Base-by-base conservation (phyloP, 345 rosid genomes). In the Lagerstroemia speciosa region DNA sequence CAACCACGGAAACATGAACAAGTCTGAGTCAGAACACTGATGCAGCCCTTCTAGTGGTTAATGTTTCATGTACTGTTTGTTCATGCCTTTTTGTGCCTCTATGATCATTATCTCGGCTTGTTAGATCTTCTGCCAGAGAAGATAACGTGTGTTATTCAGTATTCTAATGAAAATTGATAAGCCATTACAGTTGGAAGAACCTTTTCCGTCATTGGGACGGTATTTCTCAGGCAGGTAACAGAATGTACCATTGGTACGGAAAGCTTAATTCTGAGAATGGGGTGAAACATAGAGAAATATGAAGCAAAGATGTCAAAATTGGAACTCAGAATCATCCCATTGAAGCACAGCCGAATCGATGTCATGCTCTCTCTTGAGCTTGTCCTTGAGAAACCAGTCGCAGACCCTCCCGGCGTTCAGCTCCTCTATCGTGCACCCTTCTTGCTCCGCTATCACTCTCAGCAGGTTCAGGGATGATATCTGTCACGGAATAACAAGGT, bases 331-430 rank as follows among this genome's bases (percentile, higher is more conserved):
- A 55, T 91, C 91, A 77, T 94, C 95, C 99, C 99, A 94, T 70
- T 88, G 96, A 38, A 91, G 97, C 11, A 91, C 92, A 8, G 97
- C 93, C 63, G 93, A 84, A 2, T 83, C 90, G 0, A 76, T 62
- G 16, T 69, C 81, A 68, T 91, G 95, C 62, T 94, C 93, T 67
- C 93, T 82, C 78, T 84, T 94, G 3, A 83, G 73, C 82, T 83
- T 93, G 67, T 93, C 98, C 34, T 93, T 86, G 8, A 87, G 32
- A 67, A 93, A 91, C 97, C 98, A 93, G 66, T 93, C 98, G 7
- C 98, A 87, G 41, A 87, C 34, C 65, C 76, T 89, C 32, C 93
- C 97, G 12, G 90, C 99, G 50, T 93, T 93, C 58, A 91, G 75
- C 81, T 91, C 93, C 81, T 91, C 91, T 38, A 91, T 91, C 24